Conservation (phyloP, 2,329 filamentous ascomycete genomes). For the Botrytis fabae region DNA sequence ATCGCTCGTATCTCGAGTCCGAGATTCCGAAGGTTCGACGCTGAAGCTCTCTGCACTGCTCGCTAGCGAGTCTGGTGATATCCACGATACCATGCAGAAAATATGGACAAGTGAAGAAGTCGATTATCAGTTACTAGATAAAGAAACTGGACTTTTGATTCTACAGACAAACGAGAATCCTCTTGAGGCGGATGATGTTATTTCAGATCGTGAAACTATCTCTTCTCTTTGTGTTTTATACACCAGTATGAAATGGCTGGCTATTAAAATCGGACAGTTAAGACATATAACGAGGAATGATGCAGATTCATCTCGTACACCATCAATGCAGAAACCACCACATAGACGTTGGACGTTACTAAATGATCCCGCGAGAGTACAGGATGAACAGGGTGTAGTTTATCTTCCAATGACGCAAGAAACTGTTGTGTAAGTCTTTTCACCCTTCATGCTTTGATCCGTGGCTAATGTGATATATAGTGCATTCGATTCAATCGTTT, state of each 20-base stretch:
- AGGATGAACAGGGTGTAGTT: slow-evolving; percentile 64
- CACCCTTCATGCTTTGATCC: background rate
- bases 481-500: slow-evolving; percentile 82
- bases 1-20: slow-evolving; percentile 70
- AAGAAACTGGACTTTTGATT: slow-evolving; percentile 60
- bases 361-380: slow-evolving; percentile 59
- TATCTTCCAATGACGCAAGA: slow-evolving; percentile 87
- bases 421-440: slow-evolving; percentile 68
- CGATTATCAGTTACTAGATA: slow-evolving; percentile 60
- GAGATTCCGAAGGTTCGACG: slow-evolving; percentile 55
- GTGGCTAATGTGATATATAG: slow-evolving; percentile 44
- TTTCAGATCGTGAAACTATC: slow-evolving; percentile 85
- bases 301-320: slow-evolving; percentile 58
- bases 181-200: slow-evolving; percentile 77
- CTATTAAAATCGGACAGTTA: slow-evolving; percentile 76
- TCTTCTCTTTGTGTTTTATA: slow-evolving; percentile 84
- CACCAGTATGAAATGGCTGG: slow-evolving; percentile 98
- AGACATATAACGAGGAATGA: slow-evolving; percentile 78
- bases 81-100: slow-evolving; percentile 68
- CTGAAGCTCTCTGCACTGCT: slow-evolving; percentile 73
- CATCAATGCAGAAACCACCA: slow-evolving; percentile 34
- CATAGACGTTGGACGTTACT: slow-evolving; percentile 82
- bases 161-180: slow-evolving; percentile 58
- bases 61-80: slow-evolving; percentile 66
- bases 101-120: slow-evolving; percentile 60